Evolutionary conservation across 2,329 filamentous ascomycete genomes (phyloP), one percentile per base, ranked within the genome.

Genomic region (Cladophialophora psammophila): DNA sequence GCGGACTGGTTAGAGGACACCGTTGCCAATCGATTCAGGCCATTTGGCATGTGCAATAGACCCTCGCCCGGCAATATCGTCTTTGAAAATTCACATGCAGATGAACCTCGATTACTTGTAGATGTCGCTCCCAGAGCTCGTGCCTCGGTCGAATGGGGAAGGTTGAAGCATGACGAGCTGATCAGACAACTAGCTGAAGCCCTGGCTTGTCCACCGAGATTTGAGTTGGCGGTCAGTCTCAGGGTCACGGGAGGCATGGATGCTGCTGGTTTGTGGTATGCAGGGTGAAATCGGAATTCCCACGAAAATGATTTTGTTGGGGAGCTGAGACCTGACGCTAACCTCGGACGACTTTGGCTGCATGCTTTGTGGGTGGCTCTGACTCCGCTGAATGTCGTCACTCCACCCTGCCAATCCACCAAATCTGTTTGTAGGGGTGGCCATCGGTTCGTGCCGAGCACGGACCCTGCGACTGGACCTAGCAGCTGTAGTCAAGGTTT

Each of bases 221-320:
- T 12, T 34, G 5, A 45, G 38, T 9, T 13, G n/a, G 48, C 7
- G 18, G 12, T 12, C 20, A 12, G 18, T 35, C 9, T 50, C 45
- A 50, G 45, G 8, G 20, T 12, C 20, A 10, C 45, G 26, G 45
- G 45, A 8, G 26, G 18, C 20, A 50, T 26, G 45, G 20, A 26
- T 26, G 45, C 45, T 50, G 7, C 18, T 18, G 42, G 42, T 48
- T 18, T 31, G 20, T 50, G 45, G 45, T 38, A 38, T 15, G 45
- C 48, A 61, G 48, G 59, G 59, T 50, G 36, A 61, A 61, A 40
- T 42, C 66, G 63, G 50, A 66, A 55, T 50, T 64, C 50, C 48
- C 59, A 66, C 63, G 66, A 65, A 62, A 63, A 63, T 50, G 50
- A 45, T 57, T 65, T 65, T 68, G 66, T 68, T 68, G 66, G 66